These are phyloP conservation scores for Pholiota molesta DNA, from an alignment of 768 basidiomycete species.

Conservation along the genomic window DNA sequence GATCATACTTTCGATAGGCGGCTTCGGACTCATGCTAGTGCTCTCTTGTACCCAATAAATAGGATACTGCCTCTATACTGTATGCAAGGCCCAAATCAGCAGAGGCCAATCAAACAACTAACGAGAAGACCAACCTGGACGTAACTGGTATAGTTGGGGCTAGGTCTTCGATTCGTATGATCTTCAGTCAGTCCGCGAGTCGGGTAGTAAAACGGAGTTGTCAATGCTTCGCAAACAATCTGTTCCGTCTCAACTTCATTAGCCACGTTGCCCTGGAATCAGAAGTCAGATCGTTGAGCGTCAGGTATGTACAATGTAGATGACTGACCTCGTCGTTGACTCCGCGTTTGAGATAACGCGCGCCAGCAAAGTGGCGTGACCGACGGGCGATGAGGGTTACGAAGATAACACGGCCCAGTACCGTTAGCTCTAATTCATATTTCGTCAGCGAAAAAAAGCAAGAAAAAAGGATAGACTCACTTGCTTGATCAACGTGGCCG, in stretches of 20 bases:
- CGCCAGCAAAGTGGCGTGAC: constrained; percentile 94
- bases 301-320: neutral
- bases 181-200: constrained; percentile 35
- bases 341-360: constrained; percentile 91
- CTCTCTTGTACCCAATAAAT: constrained; percentile 97
- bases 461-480: constrained; percentile 46
- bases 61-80: constrained; percentile 96
- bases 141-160: constrained; percentile 91
- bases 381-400: constrained; percentile 94
- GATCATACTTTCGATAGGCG: constrained; percentile 90
- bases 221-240: constrained; percentile 88
- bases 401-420: constrained; percentile 88
- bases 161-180: constrained; percentile 54
- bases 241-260: constrained; percentile 99
- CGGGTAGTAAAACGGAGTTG: constrained; percentile 87
- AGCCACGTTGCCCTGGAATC: constrained; percentile 88
- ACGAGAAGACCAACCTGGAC: constrained; percentile 63
- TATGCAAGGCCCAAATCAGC: neutral
- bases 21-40: constrained; percentile 86
- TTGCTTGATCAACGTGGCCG: constrained; percentile 98
- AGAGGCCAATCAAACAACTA: neutral
- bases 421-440: constrained; percentile 73
- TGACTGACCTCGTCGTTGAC: constrained; percentile 83
- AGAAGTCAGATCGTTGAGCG: neutral
- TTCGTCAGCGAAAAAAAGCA: neutral